Percentiles rank a stretch among this genome's conserved stretches.
Evolutionary conservation across 23 red algal species (phyloP).

Genomic region (Gracilariopsis chorda): DNA sequence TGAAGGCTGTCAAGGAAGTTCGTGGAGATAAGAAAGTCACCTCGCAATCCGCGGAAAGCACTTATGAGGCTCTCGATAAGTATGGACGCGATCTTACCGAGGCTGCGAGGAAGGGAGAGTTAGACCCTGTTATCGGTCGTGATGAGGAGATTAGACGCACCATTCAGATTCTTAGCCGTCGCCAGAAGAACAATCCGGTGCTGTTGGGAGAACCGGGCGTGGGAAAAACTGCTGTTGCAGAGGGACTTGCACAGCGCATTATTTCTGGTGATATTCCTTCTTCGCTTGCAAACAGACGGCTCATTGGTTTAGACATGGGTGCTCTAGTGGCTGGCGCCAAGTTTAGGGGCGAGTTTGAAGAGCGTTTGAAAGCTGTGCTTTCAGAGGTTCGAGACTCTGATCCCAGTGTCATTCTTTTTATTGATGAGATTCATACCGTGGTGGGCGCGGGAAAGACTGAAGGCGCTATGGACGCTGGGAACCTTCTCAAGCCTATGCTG

Average conservation of each 20-base stretch:
- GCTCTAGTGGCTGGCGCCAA: slow-evolving; percentile 99
- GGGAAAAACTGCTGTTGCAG: slow-evolving; percentile 97
- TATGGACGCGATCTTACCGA: slow-evolving; percentile 96
- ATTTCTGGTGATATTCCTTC: slow-evolving; percentile 89
- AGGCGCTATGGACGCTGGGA: slow-evolving; percentile 98
- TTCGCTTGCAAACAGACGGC: slow-evolving; percentile 64
- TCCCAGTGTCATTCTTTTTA: slow-evolving; percentile 91
- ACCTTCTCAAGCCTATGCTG: slow-evolving; percentile 98
- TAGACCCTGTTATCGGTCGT: slow-evolving; percentile 98
- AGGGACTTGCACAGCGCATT: slow-evolving; percentile 99
- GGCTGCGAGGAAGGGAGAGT: slow-evolving; percentile 69
- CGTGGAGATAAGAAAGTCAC: slow-evolving; percentile 89
- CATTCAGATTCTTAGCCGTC: slow-evolving; percentile 94
- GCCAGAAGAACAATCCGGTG: slow-evolving; percentile 99
- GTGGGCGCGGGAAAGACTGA: slow-evolving; percentile 98
- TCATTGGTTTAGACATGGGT: slow-evolving; percentile 94
- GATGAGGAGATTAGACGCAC: slow-evolving; percentile 97
- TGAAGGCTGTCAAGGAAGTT: slow-evolving; percentile 71
- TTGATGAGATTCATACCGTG: slow-evolving; percentile 99
- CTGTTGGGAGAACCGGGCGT: slow-evolving; percentile 97
- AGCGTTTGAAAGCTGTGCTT: slow-evolving; percentile 98
- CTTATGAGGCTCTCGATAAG: slow-evolving; percentile 94
- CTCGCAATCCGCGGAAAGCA: slow-evolving; percentile 81
- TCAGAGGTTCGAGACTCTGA: slow-evolving; percentile 89
- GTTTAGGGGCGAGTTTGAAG: slow-evolving; percentile 98